Conservation (phyloP, 192 early-diverging fungal genomes). For the Coemansia sp. region DNA sequence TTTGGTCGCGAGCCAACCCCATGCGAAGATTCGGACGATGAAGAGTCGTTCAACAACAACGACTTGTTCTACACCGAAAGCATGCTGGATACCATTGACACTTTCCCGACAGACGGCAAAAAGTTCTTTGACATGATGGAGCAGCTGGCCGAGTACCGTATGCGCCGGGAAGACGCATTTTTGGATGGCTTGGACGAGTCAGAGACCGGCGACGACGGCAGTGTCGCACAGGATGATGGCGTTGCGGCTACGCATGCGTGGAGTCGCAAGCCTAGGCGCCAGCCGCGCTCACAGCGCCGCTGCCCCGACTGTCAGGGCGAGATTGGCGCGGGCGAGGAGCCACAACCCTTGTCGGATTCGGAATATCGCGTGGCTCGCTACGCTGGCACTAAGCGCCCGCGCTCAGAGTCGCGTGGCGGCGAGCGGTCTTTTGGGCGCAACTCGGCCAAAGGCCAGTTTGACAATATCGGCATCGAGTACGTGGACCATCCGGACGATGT, state of each 20-base stretch:
- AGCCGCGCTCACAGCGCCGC: constrained; percentile 16
- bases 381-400: constrained; percentile 25
- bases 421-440: not conserved
- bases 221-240: constrained; percentile 43
- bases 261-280: not conserved
- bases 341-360: constrained; percentile 16
- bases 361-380: constrained; percentile 10
- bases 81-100: constrained; percentile 47
- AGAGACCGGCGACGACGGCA: constrained; percentile 47
- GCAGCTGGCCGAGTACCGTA: constrained; percentile 85
- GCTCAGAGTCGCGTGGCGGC: constrained; percentile 15
- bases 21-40: constrained; percentile 8
- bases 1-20: constrained; percentile 10
- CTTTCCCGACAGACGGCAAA: constrained; percentile 79
- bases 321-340: constrained; percentile 39
- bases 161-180: constrained; percentile 74
- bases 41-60: constrained; percentile 26
- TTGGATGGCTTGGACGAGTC: constrained; percentile 27
- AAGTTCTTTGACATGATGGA: constrained; percentile 99
- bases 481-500: not conserved
- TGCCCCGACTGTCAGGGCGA: constrained; percentile 53
- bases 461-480: constrained; percentile 2
- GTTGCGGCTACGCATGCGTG: constrained; percentile 42
- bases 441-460: not conserved
- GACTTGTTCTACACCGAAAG: constrained; percentile 52